Evolutionary conservation across 345 rosid species (phyloP), one percentile per base, ranked within the genome.

Genomic region (Tarenaya hassleriana): DNA sequence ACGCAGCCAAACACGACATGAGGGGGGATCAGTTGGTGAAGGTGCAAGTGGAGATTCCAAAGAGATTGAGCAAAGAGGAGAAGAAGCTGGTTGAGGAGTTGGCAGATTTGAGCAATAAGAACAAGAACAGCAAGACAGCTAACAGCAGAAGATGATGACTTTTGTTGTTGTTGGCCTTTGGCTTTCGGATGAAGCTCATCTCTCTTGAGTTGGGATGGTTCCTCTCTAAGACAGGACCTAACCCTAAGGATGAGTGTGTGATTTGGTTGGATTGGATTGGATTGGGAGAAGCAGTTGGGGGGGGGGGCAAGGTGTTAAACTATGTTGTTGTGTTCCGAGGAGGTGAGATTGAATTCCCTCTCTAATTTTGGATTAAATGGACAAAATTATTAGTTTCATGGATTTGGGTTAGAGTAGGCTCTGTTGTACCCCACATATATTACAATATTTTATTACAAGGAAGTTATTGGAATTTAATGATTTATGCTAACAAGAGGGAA

Each of bases 1-100:
- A 88, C 95, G 4, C 97, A 94, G 39, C 97, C 99, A 0, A 88
- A 80, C 60, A 86, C 95, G 5, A 94, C 97, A 0, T 76, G 87
- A 82, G 96, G 58, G 99, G 97, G 7, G 99, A 88, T 60, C 97
- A 88, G 72, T 58, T 94, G 75, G 99, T 94, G 14, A 88, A 97
- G 6, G 95, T 94, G 20, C 99, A 94, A 61, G 92, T 94, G 0
- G 99, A 94, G 70, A 94, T 94, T 55, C 99, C 99, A 0, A 94
- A 94, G 65, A 70, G 89, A 57, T 69, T 94, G 80, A 84, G 89
- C 70, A 69, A 74, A 20, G 91, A 88, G 43, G 99, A 94, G 75
- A 78, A 76, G 73, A 82, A 78, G 63, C 94, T 88, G 11, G 52
- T 94, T 1, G 94, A 94, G 62, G 95, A 83, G 68, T 92, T 88